Base-by-base conservation (phyloP, 345 rosid species). In the Eucalyptus pauciflora region DNA sequence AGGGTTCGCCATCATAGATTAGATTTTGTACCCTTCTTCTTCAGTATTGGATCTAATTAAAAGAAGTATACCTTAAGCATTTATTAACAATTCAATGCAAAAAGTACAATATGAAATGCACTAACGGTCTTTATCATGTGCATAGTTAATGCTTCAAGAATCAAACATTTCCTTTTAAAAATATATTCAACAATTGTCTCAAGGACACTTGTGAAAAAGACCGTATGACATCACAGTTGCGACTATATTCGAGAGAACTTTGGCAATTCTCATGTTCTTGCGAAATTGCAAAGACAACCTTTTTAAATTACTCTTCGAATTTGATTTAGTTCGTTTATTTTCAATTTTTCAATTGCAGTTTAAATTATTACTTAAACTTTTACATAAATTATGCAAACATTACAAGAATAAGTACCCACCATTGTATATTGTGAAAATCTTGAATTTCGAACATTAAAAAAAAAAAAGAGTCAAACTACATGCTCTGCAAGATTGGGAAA, bases 221-320 rank as follows among this genome's bases (percentile, higher is more conserved):
- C 7, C 14, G 5, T 8, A 17, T 71, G 80, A 69, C 13, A 3
- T 69, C 25, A 33, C 2, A 17, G 7, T 69, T 69, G 80, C 45
- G 0, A 9, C 20, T 15, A 67, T 17, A 17, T 17, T 33, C 0
- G 45, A 33, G 33, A 33, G 45, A 33, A 8, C 7, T 33, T 33
- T 69, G 22, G 80, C 24, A 69, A 69, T 69, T 33, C 24, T 69
- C 24, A 18, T 71, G 81, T 18, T 71, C 4, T 33, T 0, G 13
- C 1, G 7, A 71, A 71, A 33, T 71, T 33, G 25, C 25, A 37
- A 71, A 33, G 3, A 17, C 4, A 0, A 2, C 80, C 33, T 15
- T 15, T n/a, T n/a, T 7, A 31, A 67, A 14, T 67, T 3, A 17
- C 81, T 5, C 45, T 2, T 33, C 0, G 3, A 18, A 33, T 33